phyloP scores from a whole-genome alignment of 1,284 basidiomycete genomes.

The Heterobasidion irregulare region DNA sequence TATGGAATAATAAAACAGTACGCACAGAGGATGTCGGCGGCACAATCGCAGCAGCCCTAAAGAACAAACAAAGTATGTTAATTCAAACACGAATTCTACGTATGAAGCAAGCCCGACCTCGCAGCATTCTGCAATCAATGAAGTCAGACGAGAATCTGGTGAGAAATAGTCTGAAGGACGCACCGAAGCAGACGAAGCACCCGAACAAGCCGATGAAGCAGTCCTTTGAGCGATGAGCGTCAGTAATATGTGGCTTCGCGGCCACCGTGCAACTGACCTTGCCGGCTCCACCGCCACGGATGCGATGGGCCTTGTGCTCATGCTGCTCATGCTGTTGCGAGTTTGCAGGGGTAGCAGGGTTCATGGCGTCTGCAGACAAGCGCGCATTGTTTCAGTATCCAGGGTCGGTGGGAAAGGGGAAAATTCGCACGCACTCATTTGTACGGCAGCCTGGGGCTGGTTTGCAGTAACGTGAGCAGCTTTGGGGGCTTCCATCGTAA shows the following conservation, averaged over 20 bases:
- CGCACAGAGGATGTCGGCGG: conserved; percentile 34
- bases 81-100: background rate
- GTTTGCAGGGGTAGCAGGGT: conserved; percentile 23
- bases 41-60: conserved; percentile 34
- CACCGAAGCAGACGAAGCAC: conserved; percentile 60
- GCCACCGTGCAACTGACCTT: conserved; percentile 29
- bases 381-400: background rate
- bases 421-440: conserved; percentile 40
- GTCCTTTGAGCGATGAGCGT: conserved; percentile 28
- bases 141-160: background rate
- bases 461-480: conserved; percentile 30
- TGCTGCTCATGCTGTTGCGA: conserved; percentile 25
- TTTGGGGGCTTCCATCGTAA: conserved; percentile 23
- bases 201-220: conserved; percentile 51
- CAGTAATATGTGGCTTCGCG: background rate
- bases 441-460: conserved; percentile 39
- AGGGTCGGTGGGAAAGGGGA: background rate
- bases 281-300: conserved; percentile 54
- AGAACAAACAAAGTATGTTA: conserved; percentile 1
- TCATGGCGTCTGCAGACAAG: conserved; percentile 27
- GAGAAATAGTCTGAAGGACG: conserved; percentile 15
- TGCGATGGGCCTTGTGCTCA: conserved; percentile 36
- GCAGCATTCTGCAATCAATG: conserved; percentile 23
- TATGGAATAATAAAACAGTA: background rate
- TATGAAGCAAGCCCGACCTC: conserved; percentile 18